Evolutionary conservation across 2,329 filamentous ascomycete species (phyloP), one percentile per base, ranked within the genome.

Genomic region (Colletotrichum camelliae): DNA sequence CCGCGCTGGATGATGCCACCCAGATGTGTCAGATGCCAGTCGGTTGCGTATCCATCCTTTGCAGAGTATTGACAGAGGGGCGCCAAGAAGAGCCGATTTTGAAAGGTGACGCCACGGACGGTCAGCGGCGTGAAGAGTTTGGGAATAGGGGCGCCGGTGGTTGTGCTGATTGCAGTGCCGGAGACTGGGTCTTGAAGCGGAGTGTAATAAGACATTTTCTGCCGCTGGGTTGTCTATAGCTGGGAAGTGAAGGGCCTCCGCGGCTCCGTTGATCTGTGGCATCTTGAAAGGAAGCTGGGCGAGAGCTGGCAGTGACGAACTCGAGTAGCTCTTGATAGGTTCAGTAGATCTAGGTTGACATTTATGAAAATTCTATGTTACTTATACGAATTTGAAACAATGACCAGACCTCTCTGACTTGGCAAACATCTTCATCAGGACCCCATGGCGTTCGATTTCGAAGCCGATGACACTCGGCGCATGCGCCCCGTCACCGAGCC

Each of bases 11-110:
- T 87, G 78, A 96, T 95, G 24, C 93, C 93, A 21, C 94, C 94
- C 35, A 95, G 87, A 79, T 96, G 94, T 3, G 94, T 91, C 43
- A 93, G 83, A 81, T 96, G 94, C 93, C 93, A 96, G 75, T 90
- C 85, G 0, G 92, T 94, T 77, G 91, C 89, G 81, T 94, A 93
- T 12, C 94, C 86, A 52, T 87, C 83, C 33, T 84, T 79, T 3
- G 86, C 83, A 7, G 83, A 86, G 77, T 88, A 88, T 78, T 88
- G 87, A 76, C 88, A 89, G 80, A 89, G 84, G 2, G 88, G 88
- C 33, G 86, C 84, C 24, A 88, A 78, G 78, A 86, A 83, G 71
- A 89, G 84, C 16, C 88, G 86, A 77, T 90, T 89, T 35, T 83
- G 85, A 77, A 90, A 80, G 16, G 81, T 84, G 24, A 87, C 75